Evolutionary conservation across 352 stramenopile species (phyloP).

Genomic region (Thalassiosira ordinaria): DNA sequence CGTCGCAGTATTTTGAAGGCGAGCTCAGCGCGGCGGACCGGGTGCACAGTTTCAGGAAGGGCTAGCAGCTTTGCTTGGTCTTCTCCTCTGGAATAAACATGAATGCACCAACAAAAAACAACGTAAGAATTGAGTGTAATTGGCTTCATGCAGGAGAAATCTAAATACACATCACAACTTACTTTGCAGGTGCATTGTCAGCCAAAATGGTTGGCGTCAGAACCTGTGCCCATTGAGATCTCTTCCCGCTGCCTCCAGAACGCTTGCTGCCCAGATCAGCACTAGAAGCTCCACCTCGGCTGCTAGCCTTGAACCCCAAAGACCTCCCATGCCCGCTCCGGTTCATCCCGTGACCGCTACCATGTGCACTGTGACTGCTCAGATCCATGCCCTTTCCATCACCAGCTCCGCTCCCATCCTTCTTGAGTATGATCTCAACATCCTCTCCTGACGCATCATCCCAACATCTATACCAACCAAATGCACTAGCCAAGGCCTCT

Average conservation of each 20-base stretch:
- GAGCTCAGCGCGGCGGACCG: slow-evolving; percentile 81
- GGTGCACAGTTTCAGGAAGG: slow-evolving; percentile 83
- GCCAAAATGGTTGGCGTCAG: slow-evolving; percentile 75
- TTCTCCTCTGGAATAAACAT: slow-evolving; percentile 72
- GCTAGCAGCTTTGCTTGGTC: slow-evolving; percentile 79
- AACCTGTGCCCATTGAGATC: slow-evolving; percentile 73
- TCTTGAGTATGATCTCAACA: slow-evolving; percentile 46
- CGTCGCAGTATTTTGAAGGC: slow-evolving; percentile 82
- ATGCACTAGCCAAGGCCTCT: slow-evolving; percentile 78
- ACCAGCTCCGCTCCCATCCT: slow-evolving; percentile 38
- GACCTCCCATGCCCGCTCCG: slow-evolving; percentile 66
- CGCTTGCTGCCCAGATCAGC: slow-evolving; percentile 44
- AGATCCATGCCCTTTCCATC: slow-evolving; percentile 54
- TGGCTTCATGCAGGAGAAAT: neutral
- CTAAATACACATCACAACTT: slow-evolving; percentile 27
- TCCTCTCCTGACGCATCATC: slow-evolving; percentile 61
- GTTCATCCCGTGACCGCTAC: slow-evolving; percentile 64
- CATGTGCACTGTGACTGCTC: slow-evolving; percentile 56
- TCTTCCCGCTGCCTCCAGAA: slow-evolving; percentile 28
- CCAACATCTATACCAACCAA: slow-evolving; percentile 86
- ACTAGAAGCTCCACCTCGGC: slow-evolving; percentile 29
- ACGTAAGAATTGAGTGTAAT: slow-evolving; percentile 10
- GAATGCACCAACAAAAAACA: slow-evolving; percentile 7
- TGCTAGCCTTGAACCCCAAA: slow-evolving; percentile 74
- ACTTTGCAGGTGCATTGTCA: slow-evolving; percentile 64